Evolutionary conservation across 805 yeast genomes (phyloP), one percentile per base, ranked within the genome.

Genomic region (Wickerhamiella brachini): DNA sequence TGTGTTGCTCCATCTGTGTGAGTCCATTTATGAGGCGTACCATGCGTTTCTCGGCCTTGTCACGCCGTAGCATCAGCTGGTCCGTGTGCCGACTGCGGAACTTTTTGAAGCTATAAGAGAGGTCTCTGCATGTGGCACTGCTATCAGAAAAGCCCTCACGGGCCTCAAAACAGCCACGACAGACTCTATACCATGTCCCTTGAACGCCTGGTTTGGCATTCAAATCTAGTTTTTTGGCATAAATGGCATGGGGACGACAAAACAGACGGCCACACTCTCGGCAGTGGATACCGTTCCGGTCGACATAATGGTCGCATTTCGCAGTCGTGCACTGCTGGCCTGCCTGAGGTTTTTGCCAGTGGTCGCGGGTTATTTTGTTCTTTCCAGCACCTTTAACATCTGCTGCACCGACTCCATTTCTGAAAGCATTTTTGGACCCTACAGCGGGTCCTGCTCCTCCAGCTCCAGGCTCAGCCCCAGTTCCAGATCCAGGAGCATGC

Each of bases 141-240:
- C 53, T 44, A 53, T 72, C 74, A 6, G 62, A 60, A 57, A 78
- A 72, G 2, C 81, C 83, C 2, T 82, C 80, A 51, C 79, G 77
- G 0, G 59, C 54, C 20, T 60, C 57, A 60, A 73, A 85, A 61
- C 97, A 88, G 0, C 55, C 56, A 42, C 71, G 68, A 63, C 97
- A 88, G 55, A 85, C 81, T 31, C 81, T 69, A 49, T 78, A 68
- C 90, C 89, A 83, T n/a, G 70, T 64, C 0, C 93, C 90, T 48
- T 63, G 55, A 0, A 54, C 50, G 0, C 76, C 68, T 52, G 74
- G 75, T 9, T 68, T 57, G 0, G 82, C 78, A 2, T 67, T 58
- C n/a, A 64, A 58, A 53, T 75, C 65, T 17, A 87, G 66, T 58
- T 73, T 76, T 45, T 79, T 71, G 49, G 73, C 69, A 57, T 71